Evolutionary conservation across 2,329 filamentous ascomycete species (phyloP), one percentile per base, ranked within the genome.

Genomic region (Monilinia laxa): DNA sequence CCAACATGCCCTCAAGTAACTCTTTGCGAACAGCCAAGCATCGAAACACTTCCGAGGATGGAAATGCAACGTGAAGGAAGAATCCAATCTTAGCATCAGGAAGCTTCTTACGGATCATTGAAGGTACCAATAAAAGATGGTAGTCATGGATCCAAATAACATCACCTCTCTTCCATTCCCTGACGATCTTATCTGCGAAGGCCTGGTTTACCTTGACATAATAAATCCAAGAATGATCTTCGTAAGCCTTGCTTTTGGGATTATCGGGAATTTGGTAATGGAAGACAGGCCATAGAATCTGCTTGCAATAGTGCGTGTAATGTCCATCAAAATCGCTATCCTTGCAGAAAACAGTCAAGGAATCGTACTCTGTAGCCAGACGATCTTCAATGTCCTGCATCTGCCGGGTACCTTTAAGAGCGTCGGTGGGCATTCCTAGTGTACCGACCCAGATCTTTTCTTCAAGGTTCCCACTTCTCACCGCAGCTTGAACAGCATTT

Each of bases 221-320:
- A 81, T 92, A 96, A 72, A 93, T 86, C 92, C 93, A 98, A 0
- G 93, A 97, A 78, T 98, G 93, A 73, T 98, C 94, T 77, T 96
- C 90, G 77, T 97, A 98, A 0, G 94, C 94, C 78, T 98, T 98
- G 86, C 93, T 97, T 83, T 97, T 97, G 35, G 94, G 94, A 76
- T 96, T 96, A 76, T 98, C 95, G 0, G 94, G 95, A 68, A 98
- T 96, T 78, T 97, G 93, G 78, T 98, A 98, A 79, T 98, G 93
- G 78, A 98, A 96, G 68, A 97, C 93, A 1, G 94, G 94, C 94
- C 94, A 98, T 9, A 98, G 83, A 65, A 98, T 97, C 75, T 94
- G 92, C 81, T 98, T 98, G 87, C 93, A 97, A 77, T 95, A 98
- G 79, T 97, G 93, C 16, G 90, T 87, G 76, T 98, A 98, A 79